These are phyloP conservation scores for Microbotryum saponariae DNA, from an alignment of 1,284 basidiomycete genomes.

Conservation along the genomic window DNA sequence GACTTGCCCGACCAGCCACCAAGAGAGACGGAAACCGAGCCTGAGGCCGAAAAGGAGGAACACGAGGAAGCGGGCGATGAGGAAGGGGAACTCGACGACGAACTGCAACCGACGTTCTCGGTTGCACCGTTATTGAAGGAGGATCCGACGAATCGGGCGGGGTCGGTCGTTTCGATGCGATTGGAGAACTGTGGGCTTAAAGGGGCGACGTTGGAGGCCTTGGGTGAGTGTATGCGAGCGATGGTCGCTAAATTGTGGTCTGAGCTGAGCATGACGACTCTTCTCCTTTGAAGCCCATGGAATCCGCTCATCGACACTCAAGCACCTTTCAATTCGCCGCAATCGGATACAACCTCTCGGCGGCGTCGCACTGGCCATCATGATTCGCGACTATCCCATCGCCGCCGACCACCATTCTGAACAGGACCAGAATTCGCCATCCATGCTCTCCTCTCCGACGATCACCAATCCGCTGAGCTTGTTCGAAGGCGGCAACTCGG, in stretches of 20 bases:
- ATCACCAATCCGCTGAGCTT: neutral
- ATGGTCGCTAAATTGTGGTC: too few species aligned
- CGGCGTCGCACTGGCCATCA: constrained; percentile 81
- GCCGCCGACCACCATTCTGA: constrained; percentile 20
- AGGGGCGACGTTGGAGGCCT: constrained; percentile 61
- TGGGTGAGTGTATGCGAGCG: constrained; percentile 51
- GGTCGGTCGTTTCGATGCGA: constrained; percentile 58
- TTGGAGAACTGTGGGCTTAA: constrained; percentile 73
- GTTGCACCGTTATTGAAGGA: constrained; percentile 23
- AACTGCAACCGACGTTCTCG: constrained; percentile 36
- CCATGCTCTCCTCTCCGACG: constrained; percentile 30
- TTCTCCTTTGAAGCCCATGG: constrained; percentile 54
- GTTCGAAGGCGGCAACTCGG: constrained; percentile 20
- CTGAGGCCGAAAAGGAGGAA: neutral
- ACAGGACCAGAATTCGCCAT: constrained; percentile 38
- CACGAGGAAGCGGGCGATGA: neutral
- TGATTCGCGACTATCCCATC: constrained; percentile 75
- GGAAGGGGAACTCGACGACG: constrained; percentile 20
- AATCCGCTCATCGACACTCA: constrained; percentile 69
- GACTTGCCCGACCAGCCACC: constrained; percentile 2
- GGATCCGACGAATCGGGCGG: constrained; percentile 19
- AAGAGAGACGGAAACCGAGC: constrained; percentile 7
- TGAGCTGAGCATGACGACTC: neutral
- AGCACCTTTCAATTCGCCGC: constrained; percentile 76
- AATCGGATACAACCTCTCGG: constrained; percentile 75